A percentile compares a stretch with the other conserved stretches of the same genome.
Conservation (phyloP, 1,139 yeast genomes). For the Pichia sp. region DNA sequence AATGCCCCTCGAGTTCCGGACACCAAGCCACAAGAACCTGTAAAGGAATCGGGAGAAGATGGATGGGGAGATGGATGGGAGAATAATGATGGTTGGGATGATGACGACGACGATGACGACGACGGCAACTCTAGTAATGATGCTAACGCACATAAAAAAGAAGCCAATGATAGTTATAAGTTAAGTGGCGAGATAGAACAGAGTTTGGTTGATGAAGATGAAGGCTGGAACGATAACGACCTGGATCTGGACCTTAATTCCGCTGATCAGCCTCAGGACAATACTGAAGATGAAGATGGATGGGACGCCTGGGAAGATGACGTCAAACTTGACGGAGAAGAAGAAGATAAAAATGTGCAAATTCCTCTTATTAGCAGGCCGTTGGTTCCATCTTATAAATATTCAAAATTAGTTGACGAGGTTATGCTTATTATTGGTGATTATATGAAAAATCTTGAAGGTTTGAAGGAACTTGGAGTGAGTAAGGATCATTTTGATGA, state of each 20-base stretch:
- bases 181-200: too few relatives aligned
- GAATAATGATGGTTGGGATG: constrained; percentile 22
- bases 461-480: constrained; percentile 10
- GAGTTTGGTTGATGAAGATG: constrained; percentile 4
- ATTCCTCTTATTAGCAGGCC: not conserved
- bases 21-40: not conserved
- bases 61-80: constrained; percentile 29
- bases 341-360: not conserved
- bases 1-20: not conserved
- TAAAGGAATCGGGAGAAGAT: constrained; percentile 4
- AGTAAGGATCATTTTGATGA: constrained; percentile 17
- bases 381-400: constrained; percentile 13
- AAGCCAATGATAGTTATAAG: too few relatives aligned
- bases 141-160: too few relatives aligned
- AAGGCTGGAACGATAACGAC: constrained; percentile 20
- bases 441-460: constrained; percentile 19
- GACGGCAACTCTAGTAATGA: not conserved
- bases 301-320: constrained; percentile 31
- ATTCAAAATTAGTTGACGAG: constrained; percentile 16
- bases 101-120: constrained; percentile 19
- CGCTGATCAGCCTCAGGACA: not conserved
- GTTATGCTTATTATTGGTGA: constrained; percentile 17
- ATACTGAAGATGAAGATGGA: constrained; percentile 21
- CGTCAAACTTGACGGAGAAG: constrained; percentile 17
- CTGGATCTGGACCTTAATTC: constrained; percentile 16